Evolutionary conservation across 345 rosid species (phyloP), one percentile per base, ranked within the genome.

Genomic region (Sonneratia caseolaris): DNA sequence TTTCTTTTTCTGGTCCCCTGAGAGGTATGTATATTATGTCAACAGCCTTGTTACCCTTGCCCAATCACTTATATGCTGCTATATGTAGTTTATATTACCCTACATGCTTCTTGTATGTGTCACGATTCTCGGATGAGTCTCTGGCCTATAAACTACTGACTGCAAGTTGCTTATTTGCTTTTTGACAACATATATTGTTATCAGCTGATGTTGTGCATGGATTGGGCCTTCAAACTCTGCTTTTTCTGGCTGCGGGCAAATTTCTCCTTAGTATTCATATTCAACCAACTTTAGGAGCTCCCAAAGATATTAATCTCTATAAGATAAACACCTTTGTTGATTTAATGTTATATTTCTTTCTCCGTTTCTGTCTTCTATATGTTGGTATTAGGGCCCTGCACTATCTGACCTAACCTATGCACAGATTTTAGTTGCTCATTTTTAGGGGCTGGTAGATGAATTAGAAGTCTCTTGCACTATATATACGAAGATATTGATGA

Each of bases 1-100:
- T 27, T 19, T 4, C 3, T 27, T 53, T 62, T 62, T 62, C 37
- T 62, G 38, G 19, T 62, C 66, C 37, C 37, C 18, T 62, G 66
- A 62, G 66, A 62, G 66, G 37, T 62, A 62, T 62, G 66, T 62
- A 62, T n/a, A 62, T 32, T 62, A 37, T 24, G 66, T 27, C 66
- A 62, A 62, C 66, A 62, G 66, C 19, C 66, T 62, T 10, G 66
- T 62, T 62, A 37, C 19, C 10, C 37, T 42, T 42, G 38, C 66
- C 38, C 64, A 9, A 59, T n/a, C 35, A 59, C 64, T 59, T 24
- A 18, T 59, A 6, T 59, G 64, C 36, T n/a, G 32, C 10, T 59
- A 14, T 59, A 24, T 59, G 15, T 59, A n/a, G 9, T 59, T 21
- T 15, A 48, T 59, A 13, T 24, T 59, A 59, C 15, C 64, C 64